Percentiles rank a stretch among this genome's conserved stretches.
Conservation (phyloP, 2,329 filamentous ascomycete genomes). For the Monosporascus sp. region DNA sequence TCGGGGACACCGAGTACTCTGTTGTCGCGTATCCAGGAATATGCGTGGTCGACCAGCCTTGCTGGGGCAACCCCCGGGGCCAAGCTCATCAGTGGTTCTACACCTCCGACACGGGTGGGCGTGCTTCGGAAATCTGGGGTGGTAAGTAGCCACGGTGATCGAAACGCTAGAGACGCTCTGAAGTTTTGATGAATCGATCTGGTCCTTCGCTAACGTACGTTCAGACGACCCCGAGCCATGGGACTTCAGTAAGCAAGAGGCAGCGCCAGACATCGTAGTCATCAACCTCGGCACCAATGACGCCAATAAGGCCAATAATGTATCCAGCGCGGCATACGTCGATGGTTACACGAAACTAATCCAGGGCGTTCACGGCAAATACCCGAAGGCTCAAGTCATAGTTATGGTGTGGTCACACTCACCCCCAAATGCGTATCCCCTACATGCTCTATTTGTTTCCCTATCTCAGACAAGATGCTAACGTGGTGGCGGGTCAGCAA, state of each 20-base stretch:
- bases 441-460: conserved; percentile 1
- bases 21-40: conserved; percentile 56
- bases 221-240: conserved; percentile 38
- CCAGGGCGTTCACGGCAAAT: conserved; percentile 41
- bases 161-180: neutral
- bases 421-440: no score
- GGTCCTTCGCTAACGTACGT: neutral
- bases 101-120: conserved; percentile 47
- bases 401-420: conserved; percentile 30
- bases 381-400: conserved; percentile 40
- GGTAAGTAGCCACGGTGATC: conserved; percentile 24
- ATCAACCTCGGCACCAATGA: conserved; percentile 46
- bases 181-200: neutral
- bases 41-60: conserved; percentile 49
- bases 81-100: conserved; percentile 54
- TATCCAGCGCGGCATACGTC: conserved; percentile 32
- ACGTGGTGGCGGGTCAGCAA: conserved; percentile 5
- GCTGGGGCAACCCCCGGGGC: conserved; percentile 47
- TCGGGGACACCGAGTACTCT: conserved; percentile 54
- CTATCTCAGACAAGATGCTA: neutral
- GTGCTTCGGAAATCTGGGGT: conserved; percentile 38
- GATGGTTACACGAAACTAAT: conserved; percentile 40
- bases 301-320: conserved; percentile 36
- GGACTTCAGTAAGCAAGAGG: conserved; percentile 37
- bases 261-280: conserved; percentile 38